A percentile compares a stretch with the other conserved stretches of the same genome.
Conservation (phyloP, 192 early-diverging fungal genomes). For the Phlyctochytrium bullatum region DNA sequence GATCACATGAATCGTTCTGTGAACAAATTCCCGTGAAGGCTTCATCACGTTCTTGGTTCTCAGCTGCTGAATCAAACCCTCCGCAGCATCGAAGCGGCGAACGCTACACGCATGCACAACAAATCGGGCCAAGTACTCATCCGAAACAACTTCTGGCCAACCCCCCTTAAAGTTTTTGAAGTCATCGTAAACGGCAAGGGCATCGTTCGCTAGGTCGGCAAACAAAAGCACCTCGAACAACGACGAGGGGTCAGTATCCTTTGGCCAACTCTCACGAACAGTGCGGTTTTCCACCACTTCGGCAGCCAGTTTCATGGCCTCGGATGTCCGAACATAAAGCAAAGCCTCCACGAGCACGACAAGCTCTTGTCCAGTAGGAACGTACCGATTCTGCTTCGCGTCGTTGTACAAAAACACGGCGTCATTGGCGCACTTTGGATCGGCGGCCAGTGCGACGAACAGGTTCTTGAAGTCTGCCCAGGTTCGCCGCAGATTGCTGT, state of each 20-base stretch:
- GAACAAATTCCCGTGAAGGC: not conserved
- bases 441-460: slow-evolving; percentile 12
- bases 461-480: slow-evolving; percentile 9
- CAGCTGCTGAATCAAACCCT: not conserved
- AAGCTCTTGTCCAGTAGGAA: not conserved
- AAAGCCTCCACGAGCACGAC: slow-evolving; percentile 13
- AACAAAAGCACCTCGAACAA: not conserved
- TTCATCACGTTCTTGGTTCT: not conserved
- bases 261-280: not conserved
- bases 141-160: not conserved
- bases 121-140: not conserved
- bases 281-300: not conserved
- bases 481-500: slow-evolving; percentile 12
- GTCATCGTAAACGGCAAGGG: not conserved
- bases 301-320: slow-evolving; percentile 16
- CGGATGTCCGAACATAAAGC: slow-evolving; percentile 6
- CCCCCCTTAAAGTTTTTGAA: not conserved
- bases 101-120: not conserved
- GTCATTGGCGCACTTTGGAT: slow-evolving; percentile 10
- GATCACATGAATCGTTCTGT: not conserved
- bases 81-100: not conserved
- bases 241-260: not conserved
- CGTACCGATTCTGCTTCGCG: slow-evolving; percentile 9
- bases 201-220: not conserved
- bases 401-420: slow-evolving; percentile 12